Evolutionary conservation across 2,329 filamentous ascomycete genomes (phyloP), one percentile per base, ranked within the genome.

Genomic region (Raffaelea deltoideospora): DNA sequence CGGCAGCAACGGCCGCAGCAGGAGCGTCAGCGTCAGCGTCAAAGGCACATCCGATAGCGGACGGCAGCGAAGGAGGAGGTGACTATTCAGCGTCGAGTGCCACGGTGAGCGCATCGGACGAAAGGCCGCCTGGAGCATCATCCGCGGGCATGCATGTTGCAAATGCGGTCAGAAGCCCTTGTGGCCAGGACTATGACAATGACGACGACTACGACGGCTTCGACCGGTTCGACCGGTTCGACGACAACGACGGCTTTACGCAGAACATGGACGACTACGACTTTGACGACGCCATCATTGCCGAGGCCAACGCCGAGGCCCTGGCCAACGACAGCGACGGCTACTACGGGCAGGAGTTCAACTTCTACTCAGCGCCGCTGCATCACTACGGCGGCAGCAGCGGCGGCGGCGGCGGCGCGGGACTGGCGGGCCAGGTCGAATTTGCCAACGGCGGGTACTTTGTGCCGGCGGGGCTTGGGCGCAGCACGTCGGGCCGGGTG

Each of bases 291-390:
- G 76, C 77, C 23, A 90, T 96, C 47, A 92, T 98, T 41, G 88
- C 87, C 0, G 90, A 86, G 40, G 90, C 90, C 5, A 98, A 98
- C 48, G 87, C 88, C 1, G 87, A 90, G 53, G 90, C 82, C 1
- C 65, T 98, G 8, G 88, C 90, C 32, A 87, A 85, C 46, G 90
- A 98, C 50, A 79, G 79, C 7, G 88, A 95, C 44, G 88, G 85
- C 1, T 92, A 90, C 62, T 98, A 98, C 51, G 90, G 90, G 0
- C 79, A 86, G 47, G 90, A 98, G 53, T 98, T 98, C 51, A 87
- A 86, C 1, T 98, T 98, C 55, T 98, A 94, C 54, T 85, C 87
- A 1, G 63, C 66, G 2, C 53, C 53, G 14, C 53, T 59, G 10
- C 52, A 56, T 1, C 57, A 56, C 28, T 53, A 64, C 33, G 65